Conservation (phyloP, 495 filamentous ascomycete species). For the Aspergillus nanangensis region DNA sequence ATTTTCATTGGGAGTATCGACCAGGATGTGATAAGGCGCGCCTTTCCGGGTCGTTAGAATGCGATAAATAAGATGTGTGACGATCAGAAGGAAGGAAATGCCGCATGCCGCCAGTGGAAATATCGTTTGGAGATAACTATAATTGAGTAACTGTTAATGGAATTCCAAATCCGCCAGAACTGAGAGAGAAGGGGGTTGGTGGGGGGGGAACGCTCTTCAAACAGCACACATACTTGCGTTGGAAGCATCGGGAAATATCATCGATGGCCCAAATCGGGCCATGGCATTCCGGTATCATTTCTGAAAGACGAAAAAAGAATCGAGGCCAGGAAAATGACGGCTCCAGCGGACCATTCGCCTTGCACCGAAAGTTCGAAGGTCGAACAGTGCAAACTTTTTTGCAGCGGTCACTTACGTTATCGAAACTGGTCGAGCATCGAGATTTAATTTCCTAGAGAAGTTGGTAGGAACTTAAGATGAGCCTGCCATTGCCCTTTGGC, state of each 20-base stretch:
- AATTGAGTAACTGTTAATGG: constrained; percentile 4
- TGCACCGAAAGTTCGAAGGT: not conserved
- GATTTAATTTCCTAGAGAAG: too few species aligned
- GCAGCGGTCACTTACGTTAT: constrained; percentile 7
- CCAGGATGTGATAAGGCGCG: constrained; percentile 27
- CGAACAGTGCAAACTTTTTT: not conserved
- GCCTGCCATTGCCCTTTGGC: constrained; percentile 30
- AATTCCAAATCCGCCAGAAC: constrained; percentile 3
- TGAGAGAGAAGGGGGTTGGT: not conserved
- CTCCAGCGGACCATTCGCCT: constrained; percentile 4
- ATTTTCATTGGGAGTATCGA: constrained; percentile 40
- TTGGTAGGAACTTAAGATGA: too few species aligned
- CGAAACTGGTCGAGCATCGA: constrained; percentile 6
- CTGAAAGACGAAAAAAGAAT: constrained; percentile 4
- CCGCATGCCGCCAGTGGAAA: constrained; percentile 70
- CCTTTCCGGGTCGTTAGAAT: constrained; percentile 35
- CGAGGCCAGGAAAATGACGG: not conserved
- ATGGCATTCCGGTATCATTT: constrained; percentile 69
- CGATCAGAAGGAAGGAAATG: constrained; percentile 64
- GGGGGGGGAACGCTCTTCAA: not conserved
- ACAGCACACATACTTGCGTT: constrained; percentile 68
- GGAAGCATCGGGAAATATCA: constrained; percentile 86
- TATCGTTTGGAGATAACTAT: constrained; percentile 78
- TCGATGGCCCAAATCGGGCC: constrained; percentile 81
- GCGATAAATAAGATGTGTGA: constrained; percentile 49